Percentiles rank a stretch among this genome's conserved stretches.
These are phyloP conservation scores for Boletellus dicymbophilus DNA, from an alignment of 1,284 basidiomycete species.

Conservation along the genomic window DNA sequence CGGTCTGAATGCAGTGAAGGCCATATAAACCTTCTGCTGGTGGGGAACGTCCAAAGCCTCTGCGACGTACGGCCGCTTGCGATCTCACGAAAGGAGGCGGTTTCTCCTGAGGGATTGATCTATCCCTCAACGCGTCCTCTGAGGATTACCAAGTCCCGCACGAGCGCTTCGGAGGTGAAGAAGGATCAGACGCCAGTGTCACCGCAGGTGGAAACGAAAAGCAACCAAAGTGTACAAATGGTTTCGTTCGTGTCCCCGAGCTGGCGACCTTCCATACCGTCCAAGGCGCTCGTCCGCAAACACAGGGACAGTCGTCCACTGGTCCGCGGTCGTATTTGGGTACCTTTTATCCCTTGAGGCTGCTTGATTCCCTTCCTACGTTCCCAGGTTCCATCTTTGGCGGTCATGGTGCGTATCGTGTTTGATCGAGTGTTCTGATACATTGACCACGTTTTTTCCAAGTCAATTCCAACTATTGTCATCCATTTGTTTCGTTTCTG, in stretches of 20 bases:
- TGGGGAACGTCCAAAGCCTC: neutral
- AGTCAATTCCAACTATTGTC: conserved; percentile 19
- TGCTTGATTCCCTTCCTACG: neutral
- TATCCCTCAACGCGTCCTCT: conserved; percentile 18
- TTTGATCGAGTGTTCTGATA: neutral
- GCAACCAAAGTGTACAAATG: no score
- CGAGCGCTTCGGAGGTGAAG: no score
- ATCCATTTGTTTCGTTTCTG: conserved; percentile 9
- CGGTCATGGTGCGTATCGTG: conserved; percentile 5
- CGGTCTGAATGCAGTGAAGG: neutral
- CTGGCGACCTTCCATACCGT: neutral
- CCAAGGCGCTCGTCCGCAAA: conserved; percentile 5
- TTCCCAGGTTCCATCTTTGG: neutral
- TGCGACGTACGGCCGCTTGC: neutral
- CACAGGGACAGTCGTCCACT: neutral
- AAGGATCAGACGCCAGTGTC: no score
- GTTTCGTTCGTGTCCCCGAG: no score
- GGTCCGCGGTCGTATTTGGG: neutral
- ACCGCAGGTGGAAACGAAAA: no score
- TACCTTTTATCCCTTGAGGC: conserved; percentile 10
- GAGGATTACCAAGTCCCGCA: neutral
- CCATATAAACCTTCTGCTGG: neutral
- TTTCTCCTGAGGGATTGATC: conserved; percentile 3
- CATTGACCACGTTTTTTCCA: neutral
- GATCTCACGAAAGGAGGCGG: neutral